Conservation (phyloP, 1,139 yeast genomes). For the Sugiyamaella neomexicana region DNA sequence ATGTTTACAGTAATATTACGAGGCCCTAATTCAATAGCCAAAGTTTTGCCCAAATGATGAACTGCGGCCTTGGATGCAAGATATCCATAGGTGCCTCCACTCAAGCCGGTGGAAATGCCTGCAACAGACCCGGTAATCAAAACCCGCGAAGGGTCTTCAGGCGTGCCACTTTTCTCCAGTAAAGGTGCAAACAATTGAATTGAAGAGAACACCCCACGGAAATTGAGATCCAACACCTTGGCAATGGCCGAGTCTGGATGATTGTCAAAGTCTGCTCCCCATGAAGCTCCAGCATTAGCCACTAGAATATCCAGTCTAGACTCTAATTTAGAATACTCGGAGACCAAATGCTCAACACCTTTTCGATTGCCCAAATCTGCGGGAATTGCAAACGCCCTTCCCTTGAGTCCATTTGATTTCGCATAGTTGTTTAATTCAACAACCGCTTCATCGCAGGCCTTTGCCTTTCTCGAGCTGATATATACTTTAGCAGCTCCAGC, state of each 20-base stretch:
- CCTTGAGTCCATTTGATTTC: conserved; percentile 43
- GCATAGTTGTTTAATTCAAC: conserved; percentile 51
- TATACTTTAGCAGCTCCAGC: conserved; percentile 66
- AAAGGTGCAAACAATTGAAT: conserved; percentile 63
- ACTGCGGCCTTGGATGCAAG: conserved; percentile 78
- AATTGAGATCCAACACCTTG: conserved; percentile 64
- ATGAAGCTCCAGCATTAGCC: conserved; percentile 80
- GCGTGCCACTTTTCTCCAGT: conserved; percentile 55
- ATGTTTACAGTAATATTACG: conserved; percentile 64
- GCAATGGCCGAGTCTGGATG: conserved; percentile 65
- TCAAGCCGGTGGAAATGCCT: conserved; percentile 45
- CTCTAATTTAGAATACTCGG: conserved; percentile 46
- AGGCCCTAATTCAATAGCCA: conserved; percentile 68
- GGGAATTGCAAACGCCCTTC: conserved; percentile 55
- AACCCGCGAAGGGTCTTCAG: conserved; percentile 64
- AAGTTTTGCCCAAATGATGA: conserved; percentile 63
- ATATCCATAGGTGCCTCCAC: conserved; percentile 70
- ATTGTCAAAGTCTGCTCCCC: conserved; percentile 67
- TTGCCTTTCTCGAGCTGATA: conserved; percentile 64
- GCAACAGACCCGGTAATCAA: conserved; percentile 65
- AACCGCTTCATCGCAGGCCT: conserved; percentile 65
- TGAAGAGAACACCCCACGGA: conserved; percentile 69
- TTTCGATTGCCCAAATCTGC: conserved; percentile 58
- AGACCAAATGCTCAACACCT: conserved; percentile 52
- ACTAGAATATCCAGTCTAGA: conserved; percentile 59